Percentiles rank a stretch among this genome's conserved stretches.
These are phyloP conservation scores for Colletotrichum costaricense DNA, from an alignment of 2,329 filamentous ascomycete species.

Conservation along the genomic window DNA sequence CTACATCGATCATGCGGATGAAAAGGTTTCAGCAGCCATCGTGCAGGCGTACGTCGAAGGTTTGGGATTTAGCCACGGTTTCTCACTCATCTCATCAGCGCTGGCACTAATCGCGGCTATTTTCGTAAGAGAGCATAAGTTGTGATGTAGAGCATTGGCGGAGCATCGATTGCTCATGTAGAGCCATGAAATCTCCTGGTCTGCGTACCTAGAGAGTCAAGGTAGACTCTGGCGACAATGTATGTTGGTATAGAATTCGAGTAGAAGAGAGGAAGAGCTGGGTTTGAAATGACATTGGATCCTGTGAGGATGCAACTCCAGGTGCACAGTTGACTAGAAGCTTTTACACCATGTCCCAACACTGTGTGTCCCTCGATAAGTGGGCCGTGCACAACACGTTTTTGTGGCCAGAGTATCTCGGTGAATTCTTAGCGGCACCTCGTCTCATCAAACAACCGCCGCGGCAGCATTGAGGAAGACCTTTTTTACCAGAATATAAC, in stretches of 20 bases:
- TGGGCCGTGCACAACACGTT: not conserved
- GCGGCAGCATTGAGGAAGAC: not conserved
- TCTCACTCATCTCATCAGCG: constrained; percentile 44
- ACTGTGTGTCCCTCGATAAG: not conserved
- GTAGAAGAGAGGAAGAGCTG: not conserved
- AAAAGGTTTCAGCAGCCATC: constrained; percentile 42
- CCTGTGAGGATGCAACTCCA: not conserved
- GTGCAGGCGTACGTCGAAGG: constrained; percentile 48
- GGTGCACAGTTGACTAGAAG: not conserved
- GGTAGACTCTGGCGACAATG: not conserved
- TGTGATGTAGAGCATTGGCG: constrained; percentile 16
- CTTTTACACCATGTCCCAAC: not conserved
- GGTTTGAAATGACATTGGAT: not conserved
- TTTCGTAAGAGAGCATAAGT: constrained; percentile 42
- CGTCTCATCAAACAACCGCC: not conserved
- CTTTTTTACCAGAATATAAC: not conserved
- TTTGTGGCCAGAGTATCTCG: not conserved
- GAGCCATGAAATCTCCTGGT: not conserved
- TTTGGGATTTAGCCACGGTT: constrained; percentile 47
- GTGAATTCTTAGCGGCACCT: not conserved
- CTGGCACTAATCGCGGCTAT: constrained; percentile 41
- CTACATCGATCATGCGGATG: constrained; percentile 43
- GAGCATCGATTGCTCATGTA: not conserved
- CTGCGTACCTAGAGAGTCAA: not conserved
- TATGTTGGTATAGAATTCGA: not conserved